Base-by-base conservation (phyloP, 2,329 filamentous ascomycete genomes). In the Dactylonectria estremocensis region DNA sequence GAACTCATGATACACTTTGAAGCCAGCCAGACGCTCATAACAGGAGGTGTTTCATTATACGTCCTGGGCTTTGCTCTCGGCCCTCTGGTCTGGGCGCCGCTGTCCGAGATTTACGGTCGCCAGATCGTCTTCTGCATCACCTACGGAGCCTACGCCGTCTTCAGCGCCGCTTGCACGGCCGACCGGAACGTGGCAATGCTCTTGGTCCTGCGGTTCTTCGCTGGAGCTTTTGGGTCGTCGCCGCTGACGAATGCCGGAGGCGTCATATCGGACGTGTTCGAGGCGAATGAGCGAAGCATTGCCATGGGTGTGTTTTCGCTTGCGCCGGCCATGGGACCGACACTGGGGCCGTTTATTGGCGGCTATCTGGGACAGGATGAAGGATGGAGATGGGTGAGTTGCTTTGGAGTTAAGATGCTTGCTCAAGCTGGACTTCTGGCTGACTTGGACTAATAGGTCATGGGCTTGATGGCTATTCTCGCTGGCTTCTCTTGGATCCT, bases 201-300 rank as follows among this genome's bases (percentile, higher is more conserved):
- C 2, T 77, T 93, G 13, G 85, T 92, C n/a, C 82, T 92, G 28
- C 87, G 92, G 9, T 93, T 93, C 80, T 87, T 93, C 52, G 87
- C 88, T 11, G 90, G 90, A 33, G 81, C 87, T 3, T 91, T 91
- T 71, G 90, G 89, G 1, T 88, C 88, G 0, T 88, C 89, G 0
- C 88, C 89, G 0, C 78, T 92, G 58, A 90, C 89, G 5, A 91
- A 91, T 71, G 86, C 87, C 0, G 89, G 88, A 8, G 90, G 89
- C 66, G 85, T 90, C 22, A 87, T 92, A 67, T 89, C 89, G n/a
- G 90, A 92, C 77, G 86, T 91, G 76, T 91, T 90, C 70, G 72
- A 81, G 5, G 84, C 86, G 1, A 78, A 82, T 0, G 80, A 90
- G 68, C 82, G 90, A 64, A 89, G 89, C 54, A 78, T 87, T 14